Evolutionary conservation across 805 yeast species (phyloP), one percentile per base, ranked within the genome.

Genomic region (Candida michaelii): DNA sequence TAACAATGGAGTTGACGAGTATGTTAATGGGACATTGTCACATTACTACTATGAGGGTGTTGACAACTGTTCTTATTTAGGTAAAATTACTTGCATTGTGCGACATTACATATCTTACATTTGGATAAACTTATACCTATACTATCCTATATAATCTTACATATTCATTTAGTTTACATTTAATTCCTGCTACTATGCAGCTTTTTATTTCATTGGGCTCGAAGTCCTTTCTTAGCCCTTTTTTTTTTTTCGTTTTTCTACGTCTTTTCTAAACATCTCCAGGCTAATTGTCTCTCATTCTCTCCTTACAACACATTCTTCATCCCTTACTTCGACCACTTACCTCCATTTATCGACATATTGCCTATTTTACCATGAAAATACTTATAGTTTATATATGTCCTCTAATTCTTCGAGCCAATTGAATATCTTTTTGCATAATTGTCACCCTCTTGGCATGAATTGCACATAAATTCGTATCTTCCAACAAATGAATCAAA

Each of bases 361-460:
- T n/a, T n/a, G n/a, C n/a, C n/a, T n/a, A n/a, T n/a, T n/a, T n/a
- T n/a, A n/a, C n/a, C 27, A 25, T 21, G 23, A 25, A 16, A 23
- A 32, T 13, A 17, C 36, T 14, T 19, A 12, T 21, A 6, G 23
- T 21, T 21, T 19, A 42, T 24, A 42, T 30, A 29, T 49, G 42
- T 5, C 89, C 90, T 52, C 90, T 73, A 31, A 85, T 78, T 60
- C 91, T 71, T 65, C 93, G 74, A 3, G 93, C 93, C 50, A 85
- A 65, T 55, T 85, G 90, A 47, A 85, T 80, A 58, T 85, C 95
- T 59, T 82, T 84, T 54, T 83, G 85, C 91, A 85, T 85, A 25
- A 85, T 83, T 0, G 95, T 85, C n/a, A 85, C 89, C 52, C 95
- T 65, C 55, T 82, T 84, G 1, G 89, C 90, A 61, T 85, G 93